These are phyloP conservation scores for Lentinula guzmanii DNA, from an alignment of 768 basidiomycete species.

Conservation along the genomic window DNA sequence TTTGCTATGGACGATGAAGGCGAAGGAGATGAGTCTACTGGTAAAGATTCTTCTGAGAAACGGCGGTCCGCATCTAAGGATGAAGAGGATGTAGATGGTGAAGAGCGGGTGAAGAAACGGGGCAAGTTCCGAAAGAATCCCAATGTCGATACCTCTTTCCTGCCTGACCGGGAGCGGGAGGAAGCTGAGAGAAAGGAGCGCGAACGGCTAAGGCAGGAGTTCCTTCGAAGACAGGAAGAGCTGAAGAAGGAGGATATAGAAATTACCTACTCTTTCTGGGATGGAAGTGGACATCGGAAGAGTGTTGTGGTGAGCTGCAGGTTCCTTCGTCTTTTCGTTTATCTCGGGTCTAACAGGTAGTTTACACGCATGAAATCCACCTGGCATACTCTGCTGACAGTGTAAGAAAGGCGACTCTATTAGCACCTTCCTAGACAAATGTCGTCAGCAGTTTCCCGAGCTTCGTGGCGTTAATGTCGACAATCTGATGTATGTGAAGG, in stretches of 20 bases:
- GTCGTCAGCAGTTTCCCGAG: slow-evolving; percentile 89
- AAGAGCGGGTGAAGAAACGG: slow-evolving; percentile 52
- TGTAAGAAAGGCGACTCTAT: slow-evolving; percentile 97
- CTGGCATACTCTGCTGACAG: slow-evolving; percentile 33
- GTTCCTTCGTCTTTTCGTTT: neutral
- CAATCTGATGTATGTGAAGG: slow-evolving; percentile 99
- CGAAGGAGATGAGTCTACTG: slow-evolving; percentile 31
- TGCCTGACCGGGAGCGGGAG: slow-evolving; percentile 96
- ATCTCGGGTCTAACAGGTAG: neutral
- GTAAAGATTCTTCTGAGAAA: slow-evolving; percentile 15
- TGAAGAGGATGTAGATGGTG: slow-evolving; percentile 32
- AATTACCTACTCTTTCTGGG: slow-evolving; percentile 96
- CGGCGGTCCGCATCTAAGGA: slow-evolving; percentile 26
- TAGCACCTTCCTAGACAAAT: slow-evolving; percentile 84
- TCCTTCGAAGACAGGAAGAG: slow-evolving; percentile 69
- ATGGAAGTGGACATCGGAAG: slow-evolving; percentile 95
- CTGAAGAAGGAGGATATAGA: slow-evolving; percentile 75
- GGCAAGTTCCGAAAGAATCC: slow-evolving; percentile 92
- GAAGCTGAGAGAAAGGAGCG: slow-evolving; percentile 85
- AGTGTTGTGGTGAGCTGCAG: slow-evolving; percentile 66
- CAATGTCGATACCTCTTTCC: slow-evolving; percentile 93
- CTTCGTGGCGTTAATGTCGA: slow-evolving; percentile 86
- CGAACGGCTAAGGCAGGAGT: slow-evolving; percentile 85
- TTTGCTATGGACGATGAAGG: slow-evolving; percentile 88
- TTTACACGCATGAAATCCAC: neutral